These are phyloP conservation scores for Cryptosporidium xiaoi DNA, from an alignment of 169 alveolate genomes.

Conservation along the genomic window DNA sequence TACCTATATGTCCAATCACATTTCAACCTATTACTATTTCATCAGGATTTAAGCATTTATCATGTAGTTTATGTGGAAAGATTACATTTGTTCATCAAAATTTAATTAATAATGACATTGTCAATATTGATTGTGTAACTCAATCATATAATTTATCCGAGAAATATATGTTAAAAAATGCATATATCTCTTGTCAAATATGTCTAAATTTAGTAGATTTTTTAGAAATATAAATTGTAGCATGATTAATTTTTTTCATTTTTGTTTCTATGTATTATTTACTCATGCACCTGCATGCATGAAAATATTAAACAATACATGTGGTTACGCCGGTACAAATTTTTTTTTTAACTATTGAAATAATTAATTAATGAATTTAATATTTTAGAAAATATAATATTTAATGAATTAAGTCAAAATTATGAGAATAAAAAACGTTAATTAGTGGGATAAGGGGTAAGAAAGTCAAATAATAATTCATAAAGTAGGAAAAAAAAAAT, in stretches of 20 bases:
- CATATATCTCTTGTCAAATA: constrained; percentile 31
- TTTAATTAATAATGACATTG: neutral
- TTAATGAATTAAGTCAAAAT: too few species aligned
- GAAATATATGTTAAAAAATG: constrained; percentile 2
- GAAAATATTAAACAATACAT: constrained; percentile 27
- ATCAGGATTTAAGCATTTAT: neutral
- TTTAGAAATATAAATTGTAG: constrained; percentile 21
- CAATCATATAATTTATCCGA: constrained; percentile 12
- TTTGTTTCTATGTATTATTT: neutral
- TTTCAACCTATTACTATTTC: constrained; percentile 42
- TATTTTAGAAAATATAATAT: too few species aligned
- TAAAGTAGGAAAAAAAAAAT: neutral
- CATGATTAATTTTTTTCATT: neutral
- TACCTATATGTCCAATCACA: constrained; percentile 69
- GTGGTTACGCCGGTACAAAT: constrained; percentile 1
- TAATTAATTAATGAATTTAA: neutral
- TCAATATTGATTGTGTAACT: neutral
- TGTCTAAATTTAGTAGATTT: constrained; percentile 19
- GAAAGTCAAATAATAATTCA: neutral
- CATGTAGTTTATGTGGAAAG: constrained; percentile 68
- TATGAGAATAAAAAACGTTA: too few species aligned
- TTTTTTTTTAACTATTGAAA: neutral
- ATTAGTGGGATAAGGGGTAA: too few species aligned
- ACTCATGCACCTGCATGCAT: constrained; percentile 24
- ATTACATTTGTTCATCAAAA: constrained; percentile 3